These are phyloP conservation scores for Penicillium psychrosexuale DNA, from an alignment of 2,329 filamentous ascomycete species.

Conservation along the genomic window DNA sequence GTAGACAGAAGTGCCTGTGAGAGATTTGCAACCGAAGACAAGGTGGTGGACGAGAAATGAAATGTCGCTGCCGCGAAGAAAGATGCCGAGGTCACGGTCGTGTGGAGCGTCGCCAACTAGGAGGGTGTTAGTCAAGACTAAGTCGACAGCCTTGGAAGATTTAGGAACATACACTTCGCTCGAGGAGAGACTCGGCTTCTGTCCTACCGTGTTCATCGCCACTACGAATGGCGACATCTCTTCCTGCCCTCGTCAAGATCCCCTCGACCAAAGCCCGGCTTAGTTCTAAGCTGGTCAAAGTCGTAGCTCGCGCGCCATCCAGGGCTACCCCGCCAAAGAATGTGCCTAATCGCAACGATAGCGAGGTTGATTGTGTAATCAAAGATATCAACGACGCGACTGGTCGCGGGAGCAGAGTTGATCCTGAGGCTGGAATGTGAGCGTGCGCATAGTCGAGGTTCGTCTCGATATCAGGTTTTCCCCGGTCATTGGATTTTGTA, in stretches of 20 bases:
- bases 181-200: constrained; percentile 46
- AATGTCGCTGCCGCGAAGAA: constrained; percentile 49
- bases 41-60: constrained; percentile 44
- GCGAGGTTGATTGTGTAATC: constrained; percentile 45
- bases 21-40: constrained; percentile 43
- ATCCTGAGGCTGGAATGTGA: constrained; percentile 19
- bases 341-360: constrained; percentile 44
- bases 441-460: not conserved
- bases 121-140: constrained; percentile 13
- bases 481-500: not conserved
- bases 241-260: constrained; percentile 44
- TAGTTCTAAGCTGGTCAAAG: constrained; percentile 45
- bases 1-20: constrained; percentile 46
- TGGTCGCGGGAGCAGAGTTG: constrained; percentile 43
- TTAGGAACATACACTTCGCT: constrained; percentile 42
- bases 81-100: constrained; percentile 46
- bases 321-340: constrained; percentile 45
- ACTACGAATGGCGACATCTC: constrained; percentile 43
- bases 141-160: not conserved
- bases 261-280: constrained; percentile 46
- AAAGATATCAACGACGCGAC: constrained; percentile 46
- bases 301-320: constrained; percentile 45
- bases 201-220: constrained; percentile 47
- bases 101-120: constrained; percentile 45
- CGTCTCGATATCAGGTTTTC: not conserved